Evolutionary conservation across 78 protist species (phyloP).

Genomic region (slime mould (Dictyostelium discoideum)): DNA sequence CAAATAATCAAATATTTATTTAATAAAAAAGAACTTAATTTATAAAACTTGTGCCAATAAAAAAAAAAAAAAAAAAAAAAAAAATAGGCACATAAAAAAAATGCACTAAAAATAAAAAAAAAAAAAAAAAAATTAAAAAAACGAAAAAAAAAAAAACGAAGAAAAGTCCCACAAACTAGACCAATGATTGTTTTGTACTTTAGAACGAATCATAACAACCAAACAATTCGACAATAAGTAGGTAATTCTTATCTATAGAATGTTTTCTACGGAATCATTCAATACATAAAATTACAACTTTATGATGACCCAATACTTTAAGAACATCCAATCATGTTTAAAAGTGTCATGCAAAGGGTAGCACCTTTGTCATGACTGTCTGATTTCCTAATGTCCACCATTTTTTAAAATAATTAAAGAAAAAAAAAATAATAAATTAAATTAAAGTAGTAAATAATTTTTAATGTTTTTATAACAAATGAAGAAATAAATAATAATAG

Average conservation of each 20-base stretch:
- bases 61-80: no score
- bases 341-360: not conserved
- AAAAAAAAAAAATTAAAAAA: no score
- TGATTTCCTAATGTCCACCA: not conserved
- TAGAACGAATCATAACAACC: not conserved
- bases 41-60: no score
- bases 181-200: not conserved
- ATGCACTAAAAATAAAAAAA: no score
- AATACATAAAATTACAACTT: not conserved
- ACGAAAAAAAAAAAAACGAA: no score
- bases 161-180: not conserved
- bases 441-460: no score
- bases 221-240: constrained; percentile 5
- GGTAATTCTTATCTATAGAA: constrained; percentile 14
- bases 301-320: not conserved
- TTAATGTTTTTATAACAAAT: no score
- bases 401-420: not conserved
- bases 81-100: no score
- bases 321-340: constrained; percentile 14
- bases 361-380: constrained; percentile 2
- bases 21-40: no score
- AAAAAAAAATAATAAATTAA: not conserved
- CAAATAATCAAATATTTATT: no score
- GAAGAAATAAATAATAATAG: no score
- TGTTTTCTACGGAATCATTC: not conserved